Evolutionary conservation across 2,329 filamentous ascomycete species (phyloP), one percentile per base, ranked within the genome.

Genomic region (Aspergillus transmontanensis): DNA sequence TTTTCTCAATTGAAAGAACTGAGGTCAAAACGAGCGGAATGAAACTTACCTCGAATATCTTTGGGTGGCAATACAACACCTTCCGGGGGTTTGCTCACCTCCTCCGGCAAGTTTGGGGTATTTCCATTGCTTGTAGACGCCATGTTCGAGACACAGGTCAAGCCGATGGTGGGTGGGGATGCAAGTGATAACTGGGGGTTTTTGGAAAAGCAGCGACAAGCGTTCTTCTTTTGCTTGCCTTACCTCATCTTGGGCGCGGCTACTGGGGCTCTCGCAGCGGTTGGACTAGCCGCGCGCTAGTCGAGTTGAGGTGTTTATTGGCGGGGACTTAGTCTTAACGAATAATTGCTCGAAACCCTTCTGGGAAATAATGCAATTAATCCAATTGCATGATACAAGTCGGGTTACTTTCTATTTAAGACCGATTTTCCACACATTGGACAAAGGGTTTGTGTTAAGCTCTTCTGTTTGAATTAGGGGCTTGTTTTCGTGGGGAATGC

Each of bases 21-120:
- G 16, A 34, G 32, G n/a, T 9, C 4, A 32, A 32, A 32, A 32
- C 10, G 30, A 32, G 30, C 2, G 30, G 2, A 32, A 32, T 11
- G 28, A 28, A 51, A 70, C 68, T 57, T 11, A 83, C 84, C 84
- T 83, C 93, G 89, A 73, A 97, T 93, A 75, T 94, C 91, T 75
- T 89, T 87, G 0, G 88, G 95, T 26, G 95, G 95, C 60, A 97
- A 86, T 61, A 97, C 91, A 67, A 97, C 86, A 66, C 93, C 93
- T 63, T 89, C 82, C 4, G 94, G 94, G 39, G 92, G 89, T 77
- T 93, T 94, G 76, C 89, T 86, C 66, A 89, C 86, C 66, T 93
- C 80, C 60, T 87, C 84, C 26, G 78, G 74, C 12, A 79, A 68
- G 14, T 72, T 73, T 48, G 77, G 73, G 23, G 78, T 76, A 61